These are phyloP conservation scores for Tolypocladium capitatum DNA, from an alignment of 2,329 filamentous ascomycete genomes.

Conservation along the genomic window DNA sequence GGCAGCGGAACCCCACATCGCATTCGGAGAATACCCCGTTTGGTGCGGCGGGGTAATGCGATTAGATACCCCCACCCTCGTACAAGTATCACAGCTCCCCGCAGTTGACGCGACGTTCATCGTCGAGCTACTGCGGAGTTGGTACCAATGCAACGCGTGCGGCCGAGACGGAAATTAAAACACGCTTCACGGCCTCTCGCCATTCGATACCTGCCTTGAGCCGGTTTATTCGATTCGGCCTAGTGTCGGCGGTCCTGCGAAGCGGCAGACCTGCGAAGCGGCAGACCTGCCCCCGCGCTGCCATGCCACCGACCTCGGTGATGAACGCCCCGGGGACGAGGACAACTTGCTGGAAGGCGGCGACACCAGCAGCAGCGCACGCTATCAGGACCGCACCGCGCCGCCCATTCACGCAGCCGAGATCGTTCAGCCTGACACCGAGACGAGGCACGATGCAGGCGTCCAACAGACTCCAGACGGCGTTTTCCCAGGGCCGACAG, in stretches of 20 bases:
- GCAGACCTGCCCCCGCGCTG: background rate
- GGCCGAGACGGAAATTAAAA: background rate
- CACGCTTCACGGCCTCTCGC: background rate
- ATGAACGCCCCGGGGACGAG: background rate
- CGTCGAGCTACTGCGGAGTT: no score
- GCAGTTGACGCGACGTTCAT: background rate
- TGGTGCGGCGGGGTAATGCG: no score
- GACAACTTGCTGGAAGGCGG: background rate
- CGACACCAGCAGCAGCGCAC: background rate
- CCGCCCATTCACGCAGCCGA: background rate
- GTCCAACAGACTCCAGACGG: slow-evolving; percentile 34
- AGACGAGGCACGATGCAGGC: slow-evolving; percentile 22
- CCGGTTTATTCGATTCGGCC: background rate
- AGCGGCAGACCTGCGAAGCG: background rate
- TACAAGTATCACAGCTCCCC: no score
- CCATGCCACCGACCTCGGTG: background rate
- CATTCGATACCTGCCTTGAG: background rate
- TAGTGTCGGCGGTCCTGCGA: background rate
- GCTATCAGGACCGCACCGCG: background rate
- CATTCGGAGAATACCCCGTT: background rate
- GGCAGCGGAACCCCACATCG: background rate
- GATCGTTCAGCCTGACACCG: background rate
- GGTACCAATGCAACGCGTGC: background rate
- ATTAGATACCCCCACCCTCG: background rate
- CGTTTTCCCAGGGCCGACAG: slow-evolving; percentile 32